Conservation (phyloP, 768 basidiomycete genomes). For the Leccinum subtestaceum region DNA sequence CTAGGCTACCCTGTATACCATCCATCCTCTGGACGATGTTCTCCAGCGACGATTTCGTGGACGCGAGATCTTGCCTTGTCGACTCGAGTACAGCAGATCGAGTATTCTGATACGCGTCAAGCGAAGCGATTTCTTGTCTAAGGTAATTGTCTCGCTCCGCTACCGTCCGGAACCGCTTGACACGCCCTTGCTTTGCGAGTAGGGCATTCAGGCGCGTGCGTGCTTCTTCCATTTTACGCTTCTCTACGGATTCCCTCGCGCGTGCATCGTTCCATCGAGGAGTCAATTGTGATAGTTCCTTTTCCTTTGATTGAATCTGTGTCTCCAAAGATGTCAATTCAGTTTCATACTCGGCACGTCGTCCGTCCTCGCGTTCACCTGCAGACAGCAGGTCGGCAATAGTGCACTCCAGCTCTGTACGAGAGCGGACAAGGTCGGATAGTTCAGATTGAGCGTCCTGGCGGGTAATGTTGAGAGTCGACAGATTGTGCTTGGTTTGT, state of each 20-base stretch:
- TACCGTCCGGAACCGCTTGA: conserved; percentile 79
- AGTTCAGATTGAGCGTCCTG: conserved; percentile 80
- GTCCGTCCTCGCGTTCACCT: conserved; percentile 60
- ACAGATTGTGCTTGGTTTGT: conserved; percentile 63
- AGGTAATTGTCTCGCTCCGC: conserved; percentile 83
- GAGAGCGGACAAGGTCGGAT: conserved; percentile 78
- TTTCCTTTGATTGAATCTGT: conserved; percentile 64
- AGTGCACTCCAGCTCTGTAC: conserved; percentile 83
- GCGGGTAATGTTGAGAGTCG: conserved; percentile 67
- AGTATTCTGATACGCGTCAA: conserved; percentile 56
- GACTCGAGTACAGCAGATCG: conserved; percentile 57
- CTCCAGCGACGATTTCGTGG: conserved; percentile 44
- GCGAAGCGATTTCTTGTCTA: conserved; percentile 69
- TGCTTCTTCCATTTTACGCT: conserved; percentile 69
- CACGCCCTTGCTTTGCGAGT: conserved; percentile 88
- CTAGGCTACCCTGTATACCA: conserved; percentile 54
- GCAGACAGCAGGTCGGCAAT: conserved; percentile 74
- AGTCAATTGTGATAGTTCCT: conserved; percentile 54
- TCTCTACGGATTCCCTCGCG: conserved; percentile 49
- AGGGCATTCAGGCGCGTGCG: conserved; percentile 69
- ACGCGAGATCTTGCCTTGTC: conserved; percentile 49
- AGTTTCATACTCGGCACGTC: conserved; percentile 56
- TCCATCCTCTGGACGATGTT: conserved; percentile 61
- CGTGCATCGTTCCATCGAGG: conserved; percentile 71
- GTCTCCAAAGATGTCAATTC: conserved; percentile 62